A percentile compares a stretch with the other conserved stretches of the same genome.
These are phyloP conservation scores for Phialocephala subalpina DNA, from an alignment of 2,329 filamentous ascomycete genomes.

Conservation along the genomic window DNA sequence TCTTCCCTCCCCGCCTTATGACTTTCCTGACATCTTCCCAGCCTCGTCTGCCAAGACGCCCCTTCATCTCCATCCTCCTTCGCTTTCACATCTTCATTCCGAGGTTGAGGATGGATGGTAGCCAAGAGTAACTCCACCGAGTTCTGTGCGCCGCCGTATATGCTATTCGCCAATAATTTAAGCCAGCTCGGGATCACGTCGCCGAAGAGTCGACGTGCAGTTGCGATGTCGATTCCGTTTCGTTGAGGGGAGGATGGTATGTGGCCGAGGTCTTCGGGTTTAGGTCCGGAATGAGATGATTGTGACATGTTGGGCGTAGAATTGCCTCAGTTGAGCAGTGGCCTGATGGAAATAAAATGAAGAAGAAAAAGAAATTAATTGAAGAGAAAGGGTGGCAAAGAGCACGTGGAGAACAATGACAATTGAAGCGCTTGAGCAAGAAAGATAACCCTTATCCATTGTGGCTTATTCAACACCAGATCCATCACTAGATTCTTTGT, in stretches of 20 bases:
- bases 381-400: neutral
- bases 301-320: neutral
- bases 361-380: neutral
- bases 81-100: neutral
- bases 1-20: neutral
- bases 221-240: neutral
- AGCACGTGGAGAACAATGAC: neutral
- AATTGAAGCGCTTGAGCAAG: neutral
- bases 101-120: neutral
- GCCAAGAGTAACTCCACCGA: neutral
- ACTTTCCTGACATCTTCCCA: neutral
- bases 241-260: neutral
- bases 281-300: neutral
- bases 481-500: conserved; percentile 3
- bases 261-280: too few relatives aligned
- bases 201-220: neutral
- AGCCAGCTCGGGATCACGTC: neutral
- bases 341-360: neutral
- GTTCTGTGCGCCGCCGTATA: neutral
- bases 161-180: neutral
- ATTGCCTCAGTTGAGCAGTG: too few relatives aligned
- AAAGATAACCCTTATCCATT: neutral
- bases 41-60: neutral
- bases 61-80: neutral
- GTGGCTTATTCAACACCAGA: neutral